These are phyloP conservation scores for Dactylorhiza incarnata DNA, from an alignment of 106 monocot species.

Conservation along the genomic window DNA sequence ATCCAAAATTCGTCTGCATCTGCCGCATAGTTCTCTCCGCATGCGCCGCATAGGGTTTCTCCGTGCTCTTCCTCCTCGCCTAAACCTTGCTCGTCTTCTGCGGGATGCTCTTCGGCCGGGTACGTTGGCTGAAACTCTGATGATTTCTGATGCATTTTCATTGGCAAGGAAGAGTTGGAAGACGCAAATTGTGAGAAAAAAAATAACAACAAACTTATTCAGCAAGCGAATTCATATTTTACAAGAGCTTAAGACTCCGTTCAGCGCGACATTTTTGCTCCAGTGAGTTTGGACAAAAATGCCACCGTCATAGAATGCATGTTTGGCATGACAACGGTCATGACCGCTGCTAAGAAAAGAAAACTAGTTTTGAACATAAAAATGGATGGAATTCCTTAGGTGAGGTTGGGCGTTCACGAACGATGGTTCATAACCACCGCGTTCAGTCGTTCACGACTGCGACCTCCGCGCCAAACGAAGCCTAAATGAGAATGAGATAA, in stretches of 20 bases:
- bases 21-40: constrained; percentile 2
- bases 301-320: too few species aligned
- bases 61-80: constrained; percentile 2
- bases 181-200: not conserved
- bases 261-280: too few species aligned
- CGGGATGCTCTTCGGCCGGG: not conserved
- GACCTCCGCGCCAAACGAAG: too few species aligned
- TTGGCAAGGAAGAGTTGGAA: not conserved
- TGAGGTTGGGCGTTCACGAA: too few species aligned
- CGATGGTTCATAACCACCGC: too few species aligned
- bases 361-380: too few species aligned
- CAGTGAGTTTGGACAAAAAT: too few species aligned
- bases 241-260: not conserved
- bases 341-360: too few species aligned
- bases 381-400: too few species aligned
- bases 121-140: constrained; percentile 3
- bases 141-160: constrained; percentile 4
- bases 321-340: too few species aligned
- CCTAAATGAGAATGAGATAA: too few species aligned
- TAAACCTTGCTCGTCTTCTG: not conserved
- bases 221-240: not conserved
- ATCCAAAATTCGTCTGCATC: constrained; percentile 9
- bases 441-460: too few species aligned
- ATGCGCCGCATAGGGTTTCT: constrained; percentile 2
- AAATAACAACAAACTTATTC: not conserved